Percentiles rank a stretch among this genome's conserved stretches.
Evolutionary conservation across 345 rosid genomes (phyloP).

Genomic region (Salix arbutifolia): DNA sequence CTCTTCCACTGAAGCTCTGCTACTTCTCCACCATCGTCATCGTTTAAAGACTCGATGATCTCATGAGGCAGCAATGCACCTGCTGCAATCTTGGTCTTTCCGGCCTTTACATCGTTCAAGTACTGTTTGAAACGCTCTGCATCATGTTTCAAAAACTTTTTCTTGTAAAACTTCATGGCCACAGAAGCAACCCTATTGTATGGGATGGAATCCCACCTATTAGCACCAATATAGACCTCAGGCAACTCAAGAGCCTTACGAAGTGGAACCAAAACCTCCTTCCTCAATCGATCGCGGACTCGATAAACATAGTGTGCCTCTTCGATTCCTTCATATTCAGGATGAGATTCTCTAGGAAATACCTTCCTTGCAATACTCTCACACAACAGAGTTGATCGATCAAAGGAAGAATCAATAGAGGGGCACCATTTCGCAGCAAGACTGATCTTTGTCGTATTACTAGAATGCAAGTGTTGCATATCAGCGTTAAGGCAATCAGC

Average conservation of each 20-base stretch:
- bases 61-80: slow-evolving; percentile 68
- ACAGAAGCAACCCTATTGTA: slow-evolving; percentile 59
- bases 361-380: slow-evolving; percentile 54
- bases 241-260: slow-evolving; percentile 52
- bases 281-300: slow-evolving; percentile 2
- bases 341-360: slow-evolving; percentile 36
- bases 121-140: slow-evolving; percentile 38
- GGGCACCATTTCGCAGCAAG: slow-evolving; percentile 79
- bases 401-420: slow-evolving; percentile 52
- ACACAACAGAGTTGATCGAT: slow-evolving; percentile 41
- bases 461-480: slow-evolving; percentile 25
- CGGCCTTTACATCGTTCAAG: slow-evolving; percentile 38
- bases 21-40: slow-evolving; percentile 44
- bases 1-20: slow-evolving; percentile 61
- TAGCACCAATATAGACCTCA: slow-evolving; percentile 55
- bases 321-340: slow-evolving; percentile 52
- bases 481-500: slow-evolving; percentile 35
- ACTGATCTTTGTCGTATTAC: slow-evolving; percentile 32
- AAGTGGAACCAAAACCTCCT: slow-evolving; percentile 52
- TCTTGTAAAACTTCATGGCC: slow-evolving; percentile 61
- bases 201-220: slow-evolving; percentile 44
- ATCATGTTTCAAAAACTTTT: slow-evolving; percentile 50
- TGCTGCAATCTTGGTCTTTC: slow-evolving; percentile 48
- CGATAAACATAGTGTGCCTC: slow-evolving; percentile 63
- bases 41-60: slow-evolving; percentile 39